Percentiles rank a stretch among this genome's conserved stretches.
These are phyloP conservation scores for Cyphellophora attinorum DNA, from an alignment of 2,329 filamentous ascomycete genomes.

Conservation along the genomic window DNA sequence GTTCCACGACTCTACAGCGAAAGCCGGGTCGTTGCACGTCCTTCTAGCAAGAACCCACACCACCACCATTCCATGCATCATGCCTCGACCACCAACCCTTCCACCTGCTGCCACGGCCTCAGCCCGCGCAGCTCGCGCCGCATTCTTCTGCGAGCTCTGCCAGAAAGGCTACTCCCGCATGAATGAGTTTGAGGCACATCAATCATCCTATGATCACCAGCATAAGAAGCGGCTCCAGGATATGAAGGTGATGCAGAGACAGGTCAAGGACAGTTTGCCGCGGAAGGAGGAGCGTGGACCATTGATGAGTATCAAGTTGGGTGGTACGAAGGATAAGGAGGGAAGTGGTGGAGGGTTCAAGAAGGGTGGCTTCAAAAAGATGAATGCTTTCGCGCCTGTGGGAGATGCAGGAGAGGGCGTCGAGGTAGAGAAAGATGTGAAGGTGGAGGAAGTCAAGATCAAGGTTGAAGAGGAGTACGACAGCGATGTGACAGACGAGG, in stretches of 20 bases:
- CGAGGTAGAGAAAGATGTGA: slow-evolving; percentile 36
- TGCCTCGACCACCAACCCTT: slow-evolving; percentile 24
- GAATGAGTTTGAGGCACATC: slow-evolving; percentile 93
- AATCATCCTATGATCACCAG: slow-evolving; percentile 88
- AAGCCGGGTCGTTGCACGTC: no score
- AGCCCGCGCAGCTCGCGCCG: slow-evolving; percentile 66
- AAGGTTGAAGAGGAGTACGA: slow-evolving; percentile 43
- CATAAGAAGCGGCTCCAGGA: slow-evolving; percentile 62
- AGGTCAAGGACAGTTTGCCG: slow-evolving; percentile 28
- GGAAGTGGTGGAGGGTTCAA: slow-evolving; percentile 49
- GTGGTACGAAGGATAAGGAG: slow-evolving; percentile 43
- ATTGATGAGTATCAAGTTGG: slow-evolving; percentile 28
- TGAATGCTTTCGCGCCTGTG: slow-evolving; percentile 51
- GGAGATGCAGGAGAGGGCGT: slow-evolving; percentile 19
- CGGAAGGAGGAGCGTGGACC: slow-evolving; percentile 33
- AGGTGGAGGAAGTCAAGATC: slow-evolving; percentile 26
- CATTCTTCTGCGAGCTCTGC: slow-evolving; percentile 80
- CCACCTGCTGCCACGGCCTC: slow-evolving; percentile 44
- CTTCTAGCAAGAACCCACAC: no score
- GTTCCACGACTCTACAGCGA: no score
- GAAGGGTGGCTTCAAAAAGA: slow-evolving; percentile 65
- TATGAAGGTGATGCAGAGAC: slow-evolving; percentile 32
- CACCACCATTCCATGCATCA: no score
- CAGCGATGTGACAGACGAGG: slow-evolving; percentile 57
- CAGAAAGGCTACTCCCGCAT: slow-evolving; percentile 90